Evolutionary conservation across 2,329 filamentous ascomycete genomes (phyloP).

Genomic region (Pseudofabraea citricarpa): DNA sequence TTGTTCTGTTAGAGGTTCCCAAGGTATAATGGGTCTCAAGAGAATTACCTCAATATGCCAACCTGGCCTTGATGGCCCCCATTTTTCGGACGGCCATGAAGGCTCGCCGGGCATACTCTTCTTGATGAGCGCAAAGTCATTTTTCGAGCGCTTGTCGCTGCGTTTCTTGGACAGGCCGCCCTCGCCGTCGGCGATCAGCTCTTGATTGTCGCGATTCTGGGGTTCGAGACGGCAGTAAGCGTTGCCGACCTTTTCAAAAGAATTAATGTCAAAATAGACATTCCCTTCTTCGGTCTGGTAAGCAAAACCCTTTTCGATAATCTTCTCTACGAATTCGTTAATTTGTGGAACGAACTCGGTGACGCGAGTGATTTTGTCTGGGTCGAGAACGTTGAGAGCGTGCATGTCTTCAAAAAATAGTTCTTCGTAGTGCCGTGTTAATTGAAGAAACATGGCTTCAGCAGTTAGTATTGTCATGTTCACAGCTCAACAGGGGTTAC

Average conservation of each 20-base stretch:
- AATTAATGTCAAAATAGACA: constrained; percentile 84
- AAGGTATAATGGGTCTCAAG: background rate
- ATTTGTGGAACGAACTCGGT: constrained; percentile 86
- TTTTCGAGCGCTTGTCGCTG: constrained; percentile 63
- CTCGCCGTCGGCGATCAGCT: constrained; percentile 79
- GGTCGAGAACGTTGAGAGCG: constrained; percentile 75
- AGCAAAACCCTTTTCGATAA: constrained; percentile 77
- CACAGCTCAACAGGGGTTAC: background rate
- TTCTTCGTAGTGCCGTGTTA: constrained; percentile 76
- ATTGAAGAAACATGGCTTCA: constrained; percentile 55
- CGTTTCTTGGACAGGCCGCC: constrained; percentile 63
- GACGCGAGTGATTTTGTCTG: constrained; percentile 78
- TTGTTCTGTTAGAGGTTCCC: constrained; percentile 38
- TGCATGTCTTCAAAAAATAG: constrained; percentile 84
- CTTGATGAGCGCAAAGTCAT: constrained; percentile 92
- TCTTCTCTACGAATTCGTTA: constrained; percentile 73
- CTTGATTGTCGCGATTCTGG: constrained; percentile 76
- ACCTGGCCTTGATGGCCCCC: constrained; percentile 80
- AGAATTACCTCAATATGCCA: constrained; percentile 73
- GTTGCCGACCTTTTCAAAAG: constrained; percentile 77
- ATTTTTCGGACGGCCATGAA: constrained; percentile 70
- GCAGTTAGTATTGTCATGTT: background rate
- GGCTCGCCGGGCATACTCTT: constrained; percentile 84
- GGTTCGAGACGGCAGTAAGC: constrained; percentile 79
- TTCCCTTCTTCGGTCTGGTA: constrained; percentile 70